These are phyloP conservation scores for Scedosporium boydii DNA, from an alignment of 2,329 filamentous ascomycete species.

Conservation along the genomic window DNA sequence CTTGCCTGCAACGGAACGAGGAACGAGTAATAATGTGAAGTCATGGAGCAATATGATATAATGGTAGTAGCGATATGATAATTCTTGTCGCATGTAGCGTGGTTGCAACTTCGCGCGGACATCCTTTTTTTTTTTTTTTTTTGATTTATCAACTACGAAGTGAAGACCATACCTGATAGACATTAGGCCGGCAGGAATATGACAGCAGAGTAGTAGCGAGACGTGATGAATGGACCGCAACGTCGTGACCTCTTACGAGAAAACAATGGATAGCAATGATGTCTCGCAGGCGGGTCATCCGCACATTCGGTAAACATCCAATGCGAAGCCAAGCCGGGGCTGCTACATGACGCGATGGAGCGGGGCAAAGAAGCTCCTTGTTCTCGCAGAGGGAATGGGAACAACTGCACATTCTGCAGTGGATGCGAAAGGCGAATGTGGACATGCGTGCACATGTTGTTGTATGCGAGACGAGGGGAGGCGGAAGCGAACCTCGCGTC, in stretches of 20 bases:
- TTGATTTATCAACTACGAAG: neutral
- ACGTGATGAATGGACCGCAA: neutral
- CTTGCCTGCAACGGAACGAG: neutral
- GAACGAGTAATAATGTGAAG: too few species aligned
- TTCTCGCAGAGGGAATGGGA: neutral
- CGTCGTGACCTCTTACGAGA: neutral
- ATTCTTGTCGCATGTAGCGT: too few species aligned
- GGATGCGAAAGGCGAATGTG: neutral
- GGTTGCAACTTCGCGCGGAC: too few species aligned
- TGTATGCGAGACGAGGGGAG: neutral
- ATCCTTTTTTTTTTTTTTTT: too few species aligned
- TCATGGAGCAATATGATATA: too few species aligned
- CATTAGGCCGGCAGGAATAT: neutral
- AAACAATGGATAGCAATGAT: neutral
- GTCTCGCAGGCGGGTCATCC: neutral
- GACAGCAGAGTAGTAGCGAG: neutral
- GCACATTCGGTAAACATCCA: neutral
- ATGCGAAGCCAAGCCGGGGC: neutral
- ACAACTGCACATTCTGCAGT: neutral
- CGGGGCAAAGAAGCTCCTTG: neutral
- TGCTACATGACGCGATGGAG: neutral
- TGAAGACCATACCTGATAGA: neutral
- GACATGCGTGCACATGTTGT: neutral
- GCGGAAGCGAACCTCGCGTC: too few species aligned
- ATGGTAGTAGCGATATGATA: too few species aligned